Evolutionary conservation across 2,329 filamentous ascomycete species (phyloP), one percentile per base, ranked within the genome.

Genomic region (Aspergillus fumigatiaffinis): DNA sequence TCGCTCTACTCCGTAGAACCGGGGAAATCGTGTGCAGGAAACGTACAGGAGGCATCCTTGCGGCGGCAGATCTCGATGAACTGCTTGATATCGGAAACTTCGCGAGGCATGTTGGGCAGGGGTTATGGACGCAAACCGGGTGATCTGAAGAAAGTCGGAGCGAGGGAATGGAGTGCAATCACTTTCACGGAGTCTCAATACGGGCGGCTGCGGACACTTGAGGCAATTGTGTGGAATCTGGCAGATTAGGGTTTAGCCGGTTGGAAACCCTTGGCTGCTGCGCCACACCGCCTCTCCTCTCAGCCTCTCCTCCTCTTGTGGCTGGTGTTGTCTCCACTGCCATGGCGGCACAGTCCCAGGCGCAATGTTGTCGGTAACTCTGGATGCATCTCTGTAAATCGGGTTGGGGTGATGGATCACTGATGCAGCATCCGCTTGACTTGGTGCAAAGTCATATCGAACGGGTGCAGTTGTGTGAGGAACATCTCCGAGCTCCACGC

Each of bases 1-100:
- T 54, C 21, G 41, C 50, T 48, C 29, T 25, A 26, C 25, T 26
- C 25, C 25, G 6, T 26, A 29, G 25, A 51, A 42, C 53, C 53
- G 23, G 44, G 28, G 35, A 32, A 46, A 51, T 26, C 26, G 54
- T 49, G 29, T 14, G 23, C 46, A 49, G 50, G 53, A 62, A 61
- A 92, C 92, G 76, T 90, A 99, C 94, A 96, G 79, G 90, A 95
- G 79, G 94, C 94, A 88, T 99, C 95, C 86, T 96, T 96, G 80
- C 94, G 90, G 82, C 93, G 90, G 88, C 91, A 96, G 87, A 99
- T 96, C 89, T 97, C 94, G 81, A 99, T 96, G 91, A 99, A 99
- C 87, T 96, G 79, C 79, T 99, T 97, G 87, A 97, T 97, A 80
- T 97, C 94, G 78, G 87, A 90, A 80, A 97, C 89, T 90, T 97